Evolutionary conservation across 2,329 filamentous ascomycete species (phyloP).

Genomic region (Claviceps sp.): DNA sequence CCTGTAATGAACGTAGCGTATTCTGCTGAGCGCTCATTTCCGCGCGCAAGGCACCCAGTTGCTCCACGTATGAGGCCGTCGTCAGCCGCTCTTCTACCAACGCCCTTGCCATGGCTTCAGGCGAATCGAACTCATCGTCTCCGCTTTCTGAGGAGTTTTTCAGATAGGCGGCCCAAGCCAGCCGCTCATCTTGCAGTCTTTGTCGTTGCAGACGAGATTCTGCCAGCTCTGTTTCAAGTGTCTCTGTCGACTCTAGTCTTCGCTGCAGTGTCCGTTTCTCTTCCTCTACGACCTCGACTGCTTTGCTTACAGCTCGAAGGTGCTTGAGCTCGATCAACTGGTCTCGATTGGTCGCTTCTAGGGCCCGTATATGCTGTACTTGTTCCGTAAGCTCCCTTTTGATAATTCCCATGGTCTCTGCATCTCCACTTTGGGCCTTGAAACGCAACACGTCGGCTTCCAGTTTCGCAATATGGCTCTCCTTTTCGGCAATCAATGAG

Average conservation of each 20-base stretch:
- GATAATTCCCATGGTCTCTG: slow-evolving; percentile 73
- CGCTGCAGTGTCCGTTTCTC: slow-evolving; percentile 77
- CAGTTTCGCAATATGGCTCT: slow-evolving; percentile 56
- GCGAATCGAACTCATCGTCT: slow-evolving; percentile 69
- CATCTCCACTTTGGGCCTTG: slow-evolving; percentile 77
- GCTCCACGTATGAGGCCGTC: slow-evolving; percentile 66
- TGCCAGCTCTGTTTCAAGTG: slow-evolving; percentile 60
- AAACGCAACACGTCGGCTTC: slow-evolving; percentile 74
- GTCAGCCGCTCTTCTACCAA: slow-evolving; percentile 73
- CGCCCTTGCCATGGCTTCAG: slow-evolving; percentile 74
- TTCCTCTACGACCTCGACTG: slow-evolving; percentile 88
- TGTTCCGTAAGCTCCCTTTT: slow-evolving; percentile 83
- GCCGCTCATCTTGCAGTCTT: slow-evolving; percentile 74
- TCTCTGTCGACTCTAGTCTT: slow-evolving; percentile 61
- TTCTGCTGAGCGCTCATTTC: slow-evolving; percentile 68
- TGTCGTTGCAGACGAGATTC: slow-evolving; percentile 75
- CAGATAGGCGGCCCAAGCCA: slow-evolving; percentile 77
- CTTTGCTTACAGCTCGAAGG: slow-evolving; percentile 67
- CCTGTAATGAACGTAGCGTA: slow-evolving; percentile 57
- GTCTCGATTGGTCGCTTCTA: slow-evolving; percentile 71
- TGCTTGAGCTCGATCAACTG: slow-evolving; percentile 69
- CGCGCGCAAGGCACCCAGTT: slow-evolving; percentile 63
- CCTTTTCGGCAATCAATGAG: slow-evolving; percentile 52
- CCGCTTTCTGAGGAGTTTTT: slow-evolving; percentile 50
- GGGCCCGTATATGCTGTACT: slow-evolving; percentile 73